Evolutionary conservation across 2,329 filamentous ascomycete genomes (phyloP).

Genomic region (Diaporthe capsici): DNA sequence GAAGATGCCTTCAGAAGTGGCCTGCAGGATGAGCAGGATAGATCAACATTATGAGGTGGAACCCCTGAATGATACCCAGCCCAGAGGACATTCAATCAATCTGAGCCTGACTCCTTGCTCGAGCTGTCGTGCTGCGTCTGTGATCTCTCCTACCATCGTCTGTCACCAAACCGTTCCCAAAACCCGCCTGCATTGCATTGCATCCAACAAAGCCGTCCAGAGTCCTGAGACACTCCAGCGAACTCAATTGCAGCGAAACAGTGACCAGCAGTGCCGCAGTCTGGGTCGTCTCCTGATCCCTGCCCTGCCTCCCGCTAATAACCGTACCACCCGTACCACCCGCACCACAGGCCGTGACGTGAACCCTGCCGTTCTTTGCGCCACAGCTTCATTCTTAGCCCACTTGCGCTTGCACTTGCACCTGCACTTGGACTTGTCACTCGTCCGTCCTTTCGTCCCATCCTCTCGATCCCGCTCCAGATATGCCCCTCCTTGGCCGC

Average conservation of each 20-base stretch:
- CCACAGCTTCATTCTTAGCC: constrained; percentile 34
- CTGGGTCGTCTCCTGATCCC: constrained; percentile 27
- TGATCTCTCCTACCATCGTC: neutral
- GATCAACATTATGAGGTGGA: constrained; percentile 15
- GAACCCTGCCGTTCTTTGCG: constrained; percentile 32
- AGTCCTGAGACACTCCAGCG: constrained; percentile 17
- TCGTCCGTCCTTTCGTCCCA: constrained; percentile 9
- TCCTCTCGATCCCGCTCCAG: constrained; percentile 15
- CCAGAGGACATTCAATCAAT: neutral
- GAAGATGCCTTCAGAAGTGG: neutral
- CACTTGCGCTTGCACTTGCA: constrained; percentile 2
- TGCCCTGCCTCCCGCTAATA: constrained; percentile 26
- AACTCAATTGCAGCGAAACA: constrained; percentile 20
- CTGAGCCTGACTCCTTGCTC: neutral
- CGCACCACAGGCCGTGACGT: constrained; percentile 4
- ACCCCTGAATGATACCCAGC: constrained; percentile 6
- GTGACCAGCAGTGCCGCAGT: neutral
- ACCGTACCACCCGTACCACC: neutral
- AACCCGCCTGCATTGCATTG: neutral
- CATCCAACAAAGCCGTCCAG: constrained; percentile 8
- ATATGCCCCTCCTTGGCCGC: constrained; percentile 26
- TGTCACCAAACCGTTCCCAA: neutral
- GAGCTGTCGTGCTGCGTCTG: neutral
- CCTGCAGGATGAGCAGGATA: constrained; percentile 2
- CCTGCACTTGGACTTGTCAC: neutral